phyloP scores from a whole-genome alignment of 164 flowering plant genomes.

The Stephania japonica region DNA sequence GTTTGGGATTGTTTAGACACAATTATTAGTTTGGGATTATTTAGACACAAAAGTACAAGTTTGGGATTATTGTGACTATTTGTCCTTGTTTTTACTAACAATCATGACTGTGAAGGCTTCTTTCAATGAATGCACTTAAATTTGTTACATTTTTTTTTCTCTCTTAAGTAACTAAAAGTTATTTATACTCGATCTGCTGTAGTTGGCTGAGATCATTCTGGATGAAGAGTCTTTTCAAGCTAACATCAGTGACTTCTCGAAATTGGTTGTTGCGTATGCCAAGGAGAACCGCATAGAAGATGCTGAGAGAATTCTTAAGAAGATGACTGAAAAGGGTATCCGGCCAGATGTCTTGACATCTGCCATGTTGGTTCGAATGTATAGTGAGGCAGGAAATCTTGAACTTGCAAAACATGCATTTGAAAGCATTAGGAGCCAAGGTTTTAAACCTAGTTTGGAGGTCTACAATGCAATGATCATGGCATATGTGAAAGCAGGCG shows the following conservation, averaged over 20 bases:
- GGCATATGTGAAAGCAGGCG: constrained; percentile 66
- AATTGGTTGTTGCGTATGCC: constrained; percentile 67
- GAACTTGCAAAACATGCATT: constrained; percentile 63
- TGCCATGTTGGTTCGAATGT: constrained; percentile 61
- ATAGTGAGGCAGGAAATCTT: constrained; percentile 61
- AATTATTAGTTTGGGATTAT: too few species aligned
- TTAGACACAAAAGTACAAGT: too few species aligned
- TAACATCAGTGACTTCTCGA: constrained; percentile 61
- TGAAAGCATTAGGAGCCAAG: constrained; percentile 52
- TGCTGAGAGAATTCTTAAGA: constrained; percentile 71
- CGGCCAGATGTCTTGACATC: constrained; percentile 49
- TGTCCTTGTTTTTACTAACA: too few species aligned
- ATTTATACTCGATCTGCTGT: constrained; percentile 4
- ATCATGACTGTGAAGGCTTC: too few species aligned
- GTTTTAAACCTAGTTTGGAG: constrained; percentile 57
- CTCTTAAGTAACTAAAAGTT: background rate
- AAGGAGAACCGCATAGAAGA: constrained; percentile 54
- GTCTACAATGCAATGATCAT: constrained; percentile 68
- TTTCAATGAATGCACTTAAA: too few species aligned
- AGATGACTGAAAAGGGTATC: constrained; percentile 74
- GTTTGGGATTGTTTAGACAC: too few species aligned
- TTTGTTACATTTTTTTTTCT: background rate
- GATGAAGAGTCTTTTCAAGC: constrained; percentile 61
- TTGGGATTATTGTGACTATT: too few species aligned
- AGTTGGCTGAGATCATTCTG: constrained; percentile 74